phyloP scores from a whole-genome alignment of 768 basidiomycete genomes.

The Panaeolus cyanescens region DNA sequence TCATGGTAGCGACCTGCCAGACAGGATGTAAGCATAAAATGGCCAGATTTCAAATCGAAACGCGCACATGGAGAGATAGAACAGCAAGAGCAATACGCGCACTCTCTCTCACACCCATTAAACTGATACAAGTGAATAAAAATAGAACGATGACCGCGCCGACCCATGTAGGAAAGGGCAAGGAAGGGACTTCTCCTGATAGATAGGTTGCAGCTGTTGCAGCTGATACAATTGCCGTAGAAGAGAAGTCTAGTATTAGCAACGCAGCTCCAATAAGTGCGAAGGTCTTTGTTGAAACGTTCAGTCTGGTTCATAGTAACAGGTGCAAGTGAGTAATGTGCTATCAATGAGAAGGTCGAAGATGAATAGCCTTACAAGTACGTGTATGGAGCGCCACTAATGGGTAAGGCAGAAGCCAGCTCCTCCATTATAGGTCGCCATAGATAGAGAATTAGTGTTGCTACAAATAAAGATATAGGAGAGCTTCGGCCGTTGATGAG shows the following conservation, averaged over 20 bases:
- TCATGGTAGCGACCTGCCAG: constrained; percentile 57
- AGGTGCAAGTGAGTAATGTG: not conserved
- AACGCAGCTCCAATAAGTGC: constrained; percentile 68
- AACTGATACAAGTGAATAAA: constrained; percentile 54
- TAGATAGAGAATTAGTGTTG: constrained; percentile 61
- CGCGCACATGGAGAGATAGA: constrained; percentile 58
- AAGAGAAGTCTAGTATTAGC: constrained; percentile 70
- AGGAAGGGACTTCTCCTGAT: constrained; percentile 51
- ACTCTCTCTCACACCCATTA: constrained; percentile 63
- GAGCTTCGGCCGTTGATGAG: constrained; percentile 41
- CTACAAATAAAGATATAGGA: constrained; percentile 66
- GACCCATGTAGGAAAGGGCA: constrained; percentile 59
- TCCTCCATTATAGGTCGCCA: constrained; percentile 81
- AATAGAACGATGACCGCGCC: constrained; percentile 55
- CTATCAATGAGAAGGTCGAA: not conserved
- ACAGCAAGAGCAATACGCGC: constrained; percentile 59
- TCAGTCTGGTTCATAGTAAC: constrained; percentile 47
- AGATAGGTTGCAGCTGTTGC: constrained; percentile 73
- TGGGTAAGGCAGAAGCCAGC: constrained; percentile 65
- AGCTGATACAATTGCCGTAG: constrained; percentile 72
- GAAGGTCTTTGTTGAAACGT: constrained; percentile 62
- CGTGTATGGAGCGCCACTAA: constrained; percentile 72
- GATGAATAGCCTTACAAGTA: constrained; percentile 49
- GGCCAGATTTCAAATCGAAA: not conserved
- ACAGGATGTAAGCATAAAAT: constrained; percentile 5